Evolutionary conservation across 2,329 filamentous ascomycete genomes (phyloP), one percentile per base, ranked within the genome.

Genomic region (Stagonosporopsis rhizophila): DNA sequence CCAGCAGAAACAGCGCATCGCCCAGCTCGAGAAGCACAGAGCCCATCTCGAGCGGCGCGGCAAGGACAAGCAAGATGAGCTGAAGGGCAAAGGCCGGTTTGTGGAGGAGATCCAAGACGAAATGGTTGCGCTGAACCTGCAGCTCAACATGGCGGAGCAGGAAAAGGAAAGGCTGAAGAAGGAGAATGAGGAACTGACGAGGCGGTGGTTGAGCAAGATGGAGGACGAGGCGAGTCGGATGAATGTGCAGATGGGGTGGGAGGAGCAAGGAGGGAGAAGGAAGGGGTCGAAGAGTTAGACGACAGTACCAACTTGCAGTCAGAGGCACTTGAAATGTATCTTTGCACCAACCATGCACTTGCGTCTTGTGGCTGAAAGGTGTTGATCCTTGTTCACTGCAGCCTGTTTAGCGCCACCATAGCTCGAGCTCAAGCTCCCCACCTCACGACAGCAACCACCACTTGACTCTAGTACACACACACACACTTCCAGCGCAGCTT

Each of bases 31-130:
- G 19, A 78, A 81, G 22, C 87, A 92, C 67, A 84, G 86, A 30
- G 81, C 83, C 17, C 76, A 81, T 2, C 78, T 95, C 17, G 81
- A 85, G 45, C 83, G 86, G 38, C 88, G 88, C 60, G 79, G 96
- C 37, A 87, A 85, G 61, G 94, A 97, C 74, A 82, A 90, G 27
- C 91, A 96, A 59, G 91, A 96, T 67, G 95, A 98, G 80, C 77
- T 97, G 28, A 85, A 83, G 52, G 91, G 87, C 56, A 97, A 97
- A 80, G 87, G 87, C 28, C 91, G 93, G 73, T 79, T 97, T 62
- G 83, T 96, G 2, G 89, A 92, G 80, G 85, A 94, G 69, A 88
- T 96, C 49, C 94, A 98, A 78, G 93, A 97, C 76, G 95, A 99
- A 76, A 88, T 96, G 77, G 88, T 96, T 46, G 89, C 91, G 1